phyloP scores from a whole-genome alignment of 352 stramenopile species.

The Phytophthora sp. region DNA sequence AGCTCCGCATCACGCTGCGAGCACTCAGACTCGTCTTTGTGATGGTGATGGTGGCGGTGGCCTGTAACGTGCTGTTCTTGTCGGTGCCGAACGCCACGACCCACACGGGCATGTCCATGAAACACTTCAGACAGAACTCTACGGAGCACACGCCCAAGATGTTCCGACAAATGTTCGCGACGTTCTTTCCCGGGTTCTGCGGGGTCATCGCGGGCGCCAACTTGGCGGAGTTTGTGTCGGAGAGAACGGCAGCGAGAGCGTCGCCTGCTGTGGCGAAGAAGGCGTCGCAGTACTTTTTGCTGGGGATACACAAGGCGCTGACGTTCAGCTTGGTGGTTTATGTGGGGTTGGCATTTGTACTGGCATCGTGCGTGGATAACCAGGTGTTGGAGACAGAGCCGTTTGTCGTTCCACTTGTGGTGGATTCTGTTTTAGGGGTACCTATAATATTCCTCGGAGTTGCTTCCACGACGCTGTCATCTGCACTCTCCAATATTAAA shows the following conservation, averaged over 20 bases:
- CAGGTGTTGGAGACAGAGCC: constrained; percentile 32
- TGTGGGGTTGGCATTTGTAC: constrained; percentile 31
- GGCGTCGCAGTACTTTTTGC: constrained; percentile 39
- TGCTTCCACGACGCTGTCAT: constrained; percentile 46
- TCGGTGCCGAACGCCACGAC: constrained; percentile 27
- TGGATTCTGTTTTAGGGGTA: constrained; percentile 53
- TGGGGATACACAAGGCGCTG: constrained; percentile 53
- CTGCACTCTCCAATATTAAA: constrained; percentile 56
- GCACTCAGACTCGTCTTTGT: constrained; percentile 44
- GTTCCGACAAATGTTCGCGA: constrained; percentile 43
- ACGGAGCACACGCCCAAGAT: constrained; percentile 7
- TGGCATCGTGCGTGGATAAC: constrained; percentile 41
- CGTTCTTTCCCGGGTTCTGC: constrained; percentile 54
- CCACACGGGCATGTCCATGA: constrained; percentile 35
- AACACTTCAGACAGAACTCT: constrained; percentile 38
- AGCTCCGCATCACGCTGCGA: constrained; percentile 21
- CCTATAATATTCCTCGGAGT: constrained; percentile 52
- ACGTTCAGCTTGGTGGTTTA: constrained; percentile 43
- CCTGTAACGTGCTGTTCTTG: constrained; percentile 45
- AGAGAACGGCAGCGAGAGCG: constrained; percentile 2
- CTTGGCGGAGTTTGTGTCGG: constrained; percentile 41
- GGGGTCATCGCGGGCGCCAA: constrained; percentile 44
- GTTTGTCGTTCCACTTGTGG: constrained; percentile 47
- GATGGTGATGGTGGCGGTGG: constrained; percentile 40
- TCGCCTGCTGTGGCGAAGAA: constrained; percentile 9